Evolutionary conservation across 495 filamentous ascomycete species (phyloP), one percentile per base, ranked within the genome.

Genomic region (Ramalina peruviana): DNA sequence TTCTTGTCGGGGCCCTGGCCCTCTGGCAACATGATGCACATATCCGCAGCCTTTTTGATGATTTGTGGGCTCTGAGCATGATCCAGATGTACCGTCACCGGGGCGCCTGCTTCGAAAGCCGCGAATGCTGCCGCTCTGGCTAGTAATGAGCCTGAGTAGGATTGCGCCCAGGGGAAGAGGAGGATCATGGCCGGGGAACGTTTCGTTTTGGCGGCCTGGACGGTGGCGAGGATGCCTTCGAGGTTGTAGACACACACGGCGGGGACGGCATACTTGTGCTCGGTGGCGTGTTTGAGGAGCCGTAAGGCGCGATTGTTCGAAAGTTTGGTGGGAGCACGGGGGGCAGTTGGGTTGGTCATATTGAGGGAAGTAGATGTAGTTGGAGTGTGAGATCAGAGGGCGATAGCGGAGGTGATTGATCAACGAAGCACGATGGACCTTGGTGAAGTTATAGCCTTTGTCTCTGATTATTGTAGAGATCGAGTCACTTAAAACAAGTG

Each of bases 141-240:
- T 47, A 78, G 76, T 58, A 74, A 67, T 10, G 77, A 72, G 57
- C 71, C 70, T 33, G 80, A 80, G 67, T 86, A 87, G 68, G 78
- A 65, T 63, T 85, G 64, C 0, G 86, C 83, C 86, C 86, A 93
- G 47, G 86, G 86, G 68, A 93, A 90, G 63, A 93, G 81, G 30
- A 85, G 80, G 58, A 93, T 77, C 77, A 88, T 86, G 50, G 82
- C 79, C 0, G 86, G 83, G 0, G 83, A 85, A 48, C 68, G 67
- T 45, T 85, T 82, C 26, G 74, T 71, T 66, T 87, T 83, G 49
- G 86, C 86, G 4, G 85, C 86, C 56, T 74, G 78, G 49, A 93
- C 80, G 1, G 80, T 80, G 21, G 84, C 86, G 43, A 88, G 75
- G 64, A 89, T 83, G 57, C 79, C 80, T 69, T 89, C 85, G 60